Base-by-base conservation (phyloP, 2,329 filamentous ascomycete species). In the Aspergillus calidoustus region DNA sequence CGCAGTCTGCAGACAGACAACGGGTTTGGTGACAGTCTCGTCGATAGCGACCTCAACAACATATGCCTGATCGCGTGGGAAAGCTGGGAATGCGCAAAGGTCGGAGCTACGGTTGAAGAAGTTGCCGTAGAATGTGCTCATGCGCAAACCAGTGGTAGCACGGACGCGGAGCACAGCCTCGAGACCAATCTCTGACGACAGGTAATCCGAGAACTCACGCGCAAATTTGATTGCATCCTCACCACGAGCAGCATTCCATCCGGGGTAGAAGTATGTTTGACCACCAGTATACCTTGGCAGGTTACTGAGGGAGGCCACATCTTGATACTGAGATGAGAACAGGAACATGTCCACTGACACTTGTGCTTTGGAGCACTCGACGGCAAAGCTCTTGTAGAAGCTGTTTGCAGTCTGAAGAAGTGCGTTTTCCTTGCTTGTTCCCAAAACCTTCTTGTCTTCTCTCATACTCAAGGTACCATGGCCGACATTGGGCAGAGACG, bases 31-130 rank as follows among this genome's bases (percentile, higher is more conserved):
- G 64, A 99, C 84, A 41, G 88, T 95, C 81, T 99, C 95, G 71
- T 99, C 95, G 68, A 99, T 98, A 15, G 95, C 93, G 59, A 99
- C 96, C 78, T 99, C 95, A 22, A 99, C 94, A 48, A 98, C 95
- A 74, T 98, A 98, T 66, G 91, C 93, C 77, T 99, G 95, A 72
- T 99, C 95, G 74, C 95, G 90, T 34, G 95, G 95, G 83, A 99
- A 98, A 0, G 95, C 93, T 1, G 95, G 95, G 84, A 99, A 99
- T 13, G 95, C 95, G 76, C 95, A 98, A 34, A 99, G 87, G 80
- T 99, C 95, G 17, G 93, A 97, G 75, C 92, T 97, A 69, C 95
- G 87, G 82, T 98, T 99, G 85, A 99, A 99, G 80, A 99, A 99
- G 82, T 99, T 99, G 69, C 95, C 95, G 78, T 98, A 99, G 80